Evolutionary conservation across 805 yeast species (phyloP).

Genomic region (Wickerhamiella cacticola): DNA sequence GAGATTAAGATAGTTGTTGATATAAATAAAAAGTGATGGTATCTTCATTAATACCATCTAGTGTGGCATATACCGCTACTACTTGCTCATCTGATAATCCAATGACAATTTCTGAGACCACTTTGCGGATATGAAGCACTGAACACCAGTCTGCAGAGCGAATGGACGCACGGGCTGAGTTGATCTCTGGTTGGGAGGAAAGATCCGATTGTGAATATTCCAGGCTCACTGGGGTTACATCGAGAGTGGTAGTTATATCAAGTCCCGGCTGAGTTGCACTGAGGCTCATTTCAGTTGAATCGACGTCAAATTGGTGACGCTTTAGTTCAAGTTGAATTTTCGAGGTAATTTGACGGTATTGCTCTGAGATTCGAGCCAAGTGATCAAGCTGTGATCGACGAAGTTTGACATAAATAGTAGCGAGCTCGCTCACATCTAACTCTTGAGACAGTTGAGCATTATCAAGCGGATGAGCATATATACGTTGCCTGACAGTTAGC

Average conservation of each 20-base stretch:
- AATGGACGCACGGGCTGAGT: not conserved
- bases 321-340: conserved; percentile 16
- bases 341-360: conserved; percentile 24
- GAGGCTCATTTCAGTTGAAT: not conserved
- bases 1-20: not conserved
- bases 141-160: conserved; percentile 8
- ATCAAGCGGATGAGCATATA: conserved; percentile 54
- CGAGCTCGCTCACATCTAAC: conserved; percentile 43
- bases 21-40: not conserved
- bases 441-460: conserved; percentile 40
- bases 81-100: conserved; percentile 8
- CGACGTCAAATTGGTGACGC: not conserved
- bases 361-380: conserved; percentile 26
- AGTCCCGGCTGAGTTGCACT: conserved; percentile 1
- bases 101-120: not conserved
- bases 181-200: not conserved
- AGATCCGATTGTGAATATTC: not conserved
- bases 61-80: conserved; percentile 1
- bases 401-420: conserved; percentile 35
- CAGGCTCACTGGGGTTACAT: not conserved
- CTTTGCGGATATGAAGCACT: not conserved
- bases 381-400: conserved; percentile 27
- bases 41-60: not conserved
- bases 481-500: conserved; percentile 28
- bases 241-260: conserved; percentile 4